Evolutionary conservation across 371 early-diverging fungal genomes (phyloP).

Genomic region (Haplosporangium sp.): DNA sequence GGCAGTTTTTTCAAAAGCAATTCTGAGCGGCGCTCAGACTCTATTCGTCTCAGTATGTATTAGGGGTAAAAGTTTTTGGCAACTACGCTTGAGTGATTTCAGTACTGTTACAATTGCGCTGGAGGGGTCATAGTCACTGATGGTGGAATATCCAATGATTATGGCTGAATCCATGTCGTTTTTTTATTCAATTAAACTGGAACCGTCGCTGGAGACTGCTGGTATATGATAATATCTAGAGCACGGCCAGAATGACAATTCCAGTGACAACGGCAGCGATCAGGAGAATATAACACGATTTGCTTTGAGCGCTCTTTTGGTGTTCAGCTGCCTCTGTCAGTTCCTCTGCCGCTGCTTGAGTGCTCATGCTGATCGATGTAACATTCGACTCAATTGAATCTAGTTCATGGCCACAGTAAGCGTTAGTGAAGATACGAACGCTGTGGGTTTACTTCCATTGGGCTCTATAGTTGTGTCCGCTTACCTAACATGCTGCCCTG

Average conservation of each 20-base stretch:
- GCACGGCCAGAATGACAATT: constrained; percentile 55
- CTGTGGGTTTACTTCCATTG: not conserved
- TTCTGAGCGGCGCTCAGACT: not conserved
- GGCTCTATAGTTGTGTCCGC: constrained; percentile 11
- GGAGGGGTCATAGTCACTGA: not conserved
- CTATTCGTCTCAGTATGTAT: constrained; percentile 1
- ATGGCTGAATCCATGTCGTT: not conserved
- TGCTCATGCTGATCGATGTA: constrained; percentile 77
- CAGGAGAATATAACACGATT: constrained; percentile 83
- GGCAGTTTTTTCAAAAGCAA: too few relatives aligned
- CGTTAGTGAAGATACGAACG: not conserved
- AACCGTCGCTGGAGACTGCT: not conserved
- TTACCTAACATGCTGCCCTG: constrained; percentile 93
- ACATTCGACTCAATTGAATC: constrained; percentile 93
- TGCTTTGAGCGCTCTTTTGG: constrained; percentile 82
- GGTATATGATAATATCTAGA: constrained; percentile 15
- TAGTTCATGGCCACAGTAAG: constrained; percentile 11
- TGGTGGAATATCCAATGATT: not conserved
- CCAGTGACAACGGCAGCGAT: constrained; percentile 74
- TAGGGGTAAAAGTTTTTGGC: constrained; percentile 2
- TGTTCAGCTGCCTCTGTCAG: constrained; percentile 81
- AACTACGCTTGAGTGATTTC: constrained; percentile 15
- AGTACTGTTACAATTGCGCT: not conserved
- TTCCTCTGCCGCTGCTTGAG: constrained; percentile 85
- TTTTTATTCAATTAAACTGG: too few relatives aligned